A percentile compares a stretch with the other conserved stretches of the same genome.
These are phyloP conservation scores for Agaricus blazei DNA, from an alignment of 768 basidiomycete species.

Conservation along the genomic window DNA sequence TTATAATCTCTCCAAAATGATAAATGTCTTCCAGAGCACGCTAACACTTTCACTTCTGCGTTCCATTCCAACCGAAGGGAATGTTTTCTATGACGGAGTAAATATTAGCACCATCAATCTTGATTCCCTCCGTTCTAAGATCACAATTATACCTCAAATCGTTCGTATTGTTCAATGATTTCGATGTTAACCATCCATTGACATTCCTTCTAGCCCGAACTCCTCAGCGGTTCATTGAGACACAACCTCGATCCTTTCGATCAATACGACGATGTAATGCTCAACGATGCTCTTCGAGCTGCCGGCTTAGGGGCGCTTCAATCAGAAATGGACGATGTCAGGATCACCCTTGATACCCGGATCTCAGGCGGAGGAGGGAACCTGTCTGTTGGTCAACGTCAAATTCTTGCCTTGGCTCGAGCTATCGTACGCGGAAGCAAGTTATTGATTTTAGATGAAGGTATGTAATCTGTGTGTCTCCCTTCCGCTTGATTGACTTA, in stretches of 20 bases:
- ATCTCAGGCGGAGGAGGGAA: constrained; percentile 56
- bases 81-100: constrained; percentile 47
- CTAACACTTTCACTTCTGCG: constrained; percentile 45
- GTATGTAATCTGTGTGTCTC: constrained; percentile 18
- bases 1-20: background rate
- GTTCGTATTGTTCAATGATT: background rate
- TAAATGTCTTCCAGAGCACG: constrained; percentile 15
- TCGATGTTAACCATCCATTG: background rate
- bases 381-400: constrained; percentile 69
- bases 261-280: constrained; percentile 40
- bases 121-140: constrained; percentile 45
- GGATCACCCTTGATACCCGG: constrained; percentile 37
- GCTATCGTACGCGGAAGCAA: constrained; percentile 52
- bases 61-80: constrained; percentile 47
- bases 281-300: constrained; percentile 32
- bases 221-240: constrained; percentile 55
- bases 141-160: constrained; percentile 50
- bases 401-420: constrained; percentile 56
- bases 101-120: constrained; percentile 43
- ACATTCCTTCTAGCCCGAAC: constrained; percentile 24
- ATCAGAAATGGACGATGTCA: constrained; percentile 38
- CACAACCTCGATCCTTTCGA: constrained; percentile 59
- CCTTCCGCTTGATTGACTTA: background rate
- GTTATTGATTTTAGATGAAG: constrained; percentile 56
- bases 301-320: constrained; percentile 26